phyloP scores from a whole-genome alignment of 179 eudicot species.

The Sideroxylon spinosum region DNA sequence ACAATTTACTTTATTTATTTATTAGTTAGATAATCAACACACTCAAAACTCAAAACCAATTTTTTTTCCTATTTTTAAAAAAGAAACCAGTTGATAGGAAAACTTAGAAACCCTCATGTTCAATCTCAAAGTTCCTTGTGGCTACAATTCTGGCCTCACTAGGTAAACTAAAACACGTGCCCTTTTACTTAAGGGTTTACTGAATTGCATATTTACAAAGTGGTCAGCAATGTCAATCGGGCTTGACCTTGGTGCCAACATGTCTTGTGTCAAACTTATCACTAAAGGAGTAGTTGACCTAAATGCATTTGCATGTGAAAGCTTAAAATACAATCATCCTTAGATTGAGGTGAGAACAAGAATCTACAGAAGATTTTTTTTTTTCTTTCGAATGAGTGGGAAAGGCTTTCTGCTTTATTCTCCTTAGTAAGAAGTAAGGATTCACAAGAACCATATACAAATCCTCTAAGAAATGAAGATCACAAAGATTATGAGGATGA shows the following conservation, averaged over 20 bases:
- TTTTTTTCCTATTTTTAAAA: too few relatives aligned
- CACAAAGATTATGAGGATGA: slow-evolving; percentile 21
- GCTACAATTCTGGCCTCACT: too few relatives aligned
- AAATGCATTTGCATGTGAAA: slow-evolving; percentile 62
- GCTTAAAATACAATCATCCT: slow-evolving; percentile 68
- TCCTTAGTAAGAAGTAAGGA: slow-evolving; percentile 16
- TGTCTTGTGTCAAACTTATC: slow-evolving; percentile 48
- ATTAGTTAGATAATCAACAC: too few relatives aligned
- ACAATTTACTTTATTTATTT: too few relatives aligned
- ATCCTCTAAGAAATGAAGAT: neutral
- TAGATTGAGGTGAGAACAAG: slow-evolving; percentile 82
- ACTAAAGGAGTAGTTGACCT: slow-evolving; percentile 84
- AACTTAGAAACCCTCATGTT: too few relatives aligned
- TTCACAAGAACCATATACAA: neutral
- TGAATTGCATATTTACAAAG: too few relatives aligned
- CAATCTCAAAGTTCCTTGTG: too few relatives aligned
- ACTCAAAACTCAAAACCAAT: too few relatives aligned
- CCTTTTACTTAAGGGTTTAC: too few relatives aligned
- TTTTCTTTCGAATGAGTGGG: slow-evolving; percentile 64
- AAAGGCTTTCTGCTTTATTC: slow-evolving; percentile 42
- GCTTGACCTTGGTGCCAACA: slow-evolving; percentile 66
- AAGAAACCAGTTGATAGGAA: too few relatives aligned
- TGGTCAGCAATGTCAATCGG: slow-evolving; percentile 93
- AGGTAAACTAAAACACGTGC: too few relatives aligned
- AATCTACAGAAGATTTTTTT: slow-evolving; percentile 61